Conservation (phyloP, 2,329 filamentous ascomycete genomes). For the Fusarium coffeatum region DNA sequence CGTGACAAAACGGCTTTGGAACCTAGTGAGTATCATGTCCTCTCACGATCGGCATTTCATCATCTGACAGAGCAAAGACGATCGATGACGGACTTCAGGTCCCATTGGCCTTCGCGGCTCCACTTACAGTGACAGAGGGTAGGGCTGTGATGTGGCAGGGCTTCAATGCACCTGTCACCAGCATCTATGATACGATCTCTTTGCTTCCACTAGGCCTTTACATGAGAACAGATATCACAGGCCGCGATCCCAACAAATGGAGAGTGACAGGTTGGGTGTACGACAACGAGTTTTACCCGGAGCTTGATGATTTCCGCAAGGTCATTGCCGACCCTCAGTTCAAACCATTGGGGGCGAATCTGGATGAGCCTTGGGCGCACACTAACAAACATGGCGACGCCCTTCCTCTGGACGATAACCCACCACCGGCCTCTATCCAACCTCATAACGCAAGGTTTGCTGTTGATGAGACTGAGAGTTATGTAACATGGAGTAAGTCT, state of each 20-base stretch:
- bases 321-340: background rate
- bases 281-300: background rate
- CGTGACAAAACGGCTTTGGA: background rate
- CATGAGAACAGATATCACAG: background rate
- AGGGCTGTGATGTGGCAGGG: conserved; percentile 14
- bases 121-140: background rate
- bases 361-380: conserved; percentile 8
- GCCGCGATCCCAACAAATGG: background rate
- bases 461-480: conserved; percentile 3
- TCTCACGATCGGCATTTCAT: accelerated
- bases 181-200: conserved; percentile 9
- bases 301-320: background rate
- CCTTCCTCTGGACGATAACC: background rate
- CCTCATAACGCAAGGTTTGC: background rate
- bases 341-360: background rate
- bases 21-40: background rate
- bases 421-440: background rate
- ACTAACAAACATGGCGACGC: conserved; percentile 1
- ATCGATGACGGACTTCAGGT: conserved; percentile 7
- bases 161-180: conserved; percentile 2
- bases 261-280: conserved; percentile 8
- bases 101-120: background rate
- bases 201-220: background rate
- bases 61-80: background rate
- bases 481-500: conserved; percentile 5